Conservation (phyloP, 2,329 filamentous ascomycete species). For the Leptographium galeiforme region DNA sequence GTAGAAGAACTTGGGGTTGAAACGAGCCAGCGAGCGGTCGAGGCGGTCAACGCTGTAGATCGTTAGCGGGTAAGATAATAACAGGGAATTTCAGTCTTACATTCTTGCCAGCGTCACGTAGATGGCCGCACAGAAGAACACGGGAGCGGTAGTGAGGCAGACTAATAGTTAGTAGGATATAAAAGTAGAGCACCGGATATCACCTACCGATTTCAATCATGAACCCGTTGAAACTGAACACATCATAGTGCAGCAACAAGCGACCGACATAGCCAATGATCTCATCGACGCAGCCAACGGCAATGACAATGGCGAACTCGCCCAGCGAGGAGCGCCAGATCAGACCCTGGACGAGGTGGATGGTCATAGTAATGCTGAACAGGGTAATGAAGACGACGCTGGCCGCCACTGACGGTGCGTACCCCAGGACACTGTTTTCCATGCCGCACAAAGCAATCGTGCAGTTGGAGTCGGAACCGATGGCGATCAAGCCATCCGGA, state of each 20-base stretch:
- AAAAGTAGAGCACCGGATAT: not conserved
- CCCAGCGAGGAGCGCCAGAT: slow-evolving; percentile 28
- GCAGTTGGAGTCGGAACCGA: slow-evolving; percentile 33
- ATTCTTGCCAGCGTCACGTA: slow-evolving; percentile 42
- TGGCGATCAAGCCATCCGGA: too few relatives aligned
- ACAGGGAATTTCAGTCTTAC: slow-evolving; percentile 1
- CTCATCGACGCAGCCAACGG: slow-evolving; percentile 43
- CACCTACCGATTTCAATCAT: slow-evolving; percentile 47
- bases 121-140: slow-evolving; percentile 49
- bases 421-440: slow-evolving; percentile 30
- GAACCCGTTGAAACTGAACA: slow-evolving; percentile 45
- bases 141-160: slow-evolving; percentile 42
- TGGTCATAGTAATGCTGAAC: slow-evolving; percentile 30
- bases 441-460: slow-evolving; percentile 33
- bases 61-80: not conserved
- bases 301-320: slow-evolving; percentile 36
- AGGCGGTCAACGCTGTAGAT: slow-evolving; percentile 21
- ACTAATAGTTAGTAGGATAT: slow-evolving; percentile 20
- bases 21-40: slow-evolving; percentile 24
- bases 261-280: slow-evolving; percentile 50
- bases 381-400: slow-evolving; percentile 29
- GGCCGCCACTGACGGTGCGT: slow-evolving; percentile 29
- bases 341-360: slow-evolving; percentile 30
- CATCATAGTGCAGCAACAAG: slow-evolving; percentile 41
- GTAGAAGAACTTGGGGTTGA: slow-evolving; percentile 26